Conservation (phyloP, 164 flowering plant species). For the Stephania japonica region DNA sequence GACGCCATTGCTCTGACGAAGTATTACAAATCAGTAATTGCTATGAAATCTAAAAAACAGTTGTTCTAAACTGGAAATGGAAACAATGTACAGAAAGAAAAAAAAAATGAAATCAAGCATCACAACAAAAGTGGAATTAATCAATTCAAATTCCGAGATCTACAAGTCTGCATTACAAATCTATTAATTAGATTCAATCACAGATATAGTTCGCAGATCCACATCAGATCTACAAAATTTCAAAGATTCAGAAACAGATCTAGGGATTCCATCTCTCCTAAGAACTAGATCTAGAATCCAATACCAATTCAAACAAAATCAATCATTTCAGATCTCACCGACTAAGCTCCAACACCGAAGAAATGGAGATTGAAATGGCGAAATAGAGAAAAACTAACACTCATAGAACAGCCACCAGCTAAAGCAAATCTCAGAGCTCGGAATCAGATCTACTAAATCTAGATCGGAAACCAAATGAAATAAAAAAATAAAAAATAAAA, state of each 20-base stretch:
- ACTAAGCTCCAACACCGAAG: background rate
- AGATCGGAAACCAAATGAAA: background rate
- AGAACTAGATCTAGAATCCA: constrained; percentile 8
- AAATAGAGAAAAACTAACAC: background rate
- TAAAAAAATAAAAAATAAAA: background rate
- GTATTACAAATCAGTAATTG: too few relatives aligned
- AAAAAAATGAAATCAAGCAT: background rate
- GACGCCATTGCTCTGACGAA: constrained; percentile 19
- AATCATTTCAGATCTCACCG: background rate
- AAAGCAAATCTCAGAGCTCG: background rate
- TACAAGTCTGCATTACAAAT: background rate
- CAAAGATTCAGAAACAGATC: constrained; percentile 8
- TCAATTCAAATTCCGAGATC: background rate
- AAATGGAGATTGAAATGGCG: background rate
- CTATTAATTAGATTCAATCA: background rate
- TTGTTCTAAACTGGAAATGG: background rate
- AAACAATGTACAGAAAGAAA: background rate
- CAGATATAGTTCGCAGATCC: background rate
- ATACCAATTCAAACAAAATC: background rate
- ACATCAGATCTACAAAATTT: background rate
- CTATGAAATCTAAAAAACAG: background rate
- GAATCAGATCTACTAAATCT: background rate
- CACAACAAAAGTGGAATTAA: background rate
- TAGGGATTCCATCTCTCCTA: background rate
- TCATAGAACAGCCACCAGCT: background rate